Evolutionary conservation across 805 yeast species (phyloP).

Genomic region (Candida verbasci): DNA sequence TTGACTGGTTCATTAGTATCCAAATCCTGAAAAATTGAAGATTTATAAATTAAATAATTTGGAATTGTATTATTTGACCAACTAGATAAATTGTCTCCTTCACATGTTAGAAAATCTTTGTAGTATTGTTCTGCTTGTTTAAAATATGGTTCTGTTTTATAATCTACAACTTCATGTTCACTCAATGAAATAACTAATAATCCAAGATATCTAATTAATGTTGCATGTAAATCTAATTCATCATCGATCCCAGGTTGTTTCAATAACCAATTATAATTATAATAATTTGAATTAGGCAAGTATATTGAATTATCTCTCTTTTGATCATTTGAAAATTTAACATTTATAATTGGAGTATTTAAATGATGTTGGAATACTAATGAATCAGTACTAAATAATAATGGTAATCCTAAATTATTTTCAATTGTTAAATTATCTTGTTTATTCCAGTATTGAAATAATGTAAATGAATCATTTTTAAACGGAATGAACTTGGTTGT

Average conservation of each 20-base stretch:
- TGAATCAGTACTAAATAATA: slow-evolving; percentile 21
- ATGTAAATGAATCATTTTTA: slow-evolving; percentile 24
- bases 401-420: slow-evolving; percentile 23
- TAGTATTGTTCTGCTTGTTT: slow-evolving; percentile 14
- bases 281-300: slow-evolving; percentile 32
- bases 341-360: slow-evolving; percentile 27
- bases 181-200: slow-evolving; percentile 30
- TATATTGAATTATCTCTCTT: slow-evolving; percentile 23
- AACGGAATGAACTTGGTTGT: slow-evolving; percentile 29
- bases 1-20: slow-evolving; percentile 8
- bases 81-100: slow-evolving; percentile 8
- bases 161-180: slow-evolving; percentile 37
- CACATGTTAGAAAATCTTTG: slow-evolving; percentile 12
- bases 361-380: slow-evolving; percentile 28
- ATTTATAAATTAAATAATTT: slow-evolving; percentile 14
- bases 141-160: slow-evolving; percentile 20
- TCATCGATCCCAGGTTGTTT: slow-evolving; percentile 22
- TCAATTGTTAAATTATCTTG: slow-evolving; percentile 30
- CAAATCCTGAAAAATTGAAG: slow-evolving; percentile 19
- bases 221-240: slow-evolving; percentile 27
- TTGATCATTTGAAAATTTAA: slow-evolving; percentile 29
- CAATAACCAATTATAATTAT: slow-evolving; percentile 28
- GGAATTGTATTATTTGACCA: slow-evolving; percentile 21
- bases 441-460: slow-evolving; percentile 31
- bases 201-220: slow-evolving; percentile 34